Conservation (phyloP, 768 basidiomycete genomes). For the Podaxis sp. region DNA sequence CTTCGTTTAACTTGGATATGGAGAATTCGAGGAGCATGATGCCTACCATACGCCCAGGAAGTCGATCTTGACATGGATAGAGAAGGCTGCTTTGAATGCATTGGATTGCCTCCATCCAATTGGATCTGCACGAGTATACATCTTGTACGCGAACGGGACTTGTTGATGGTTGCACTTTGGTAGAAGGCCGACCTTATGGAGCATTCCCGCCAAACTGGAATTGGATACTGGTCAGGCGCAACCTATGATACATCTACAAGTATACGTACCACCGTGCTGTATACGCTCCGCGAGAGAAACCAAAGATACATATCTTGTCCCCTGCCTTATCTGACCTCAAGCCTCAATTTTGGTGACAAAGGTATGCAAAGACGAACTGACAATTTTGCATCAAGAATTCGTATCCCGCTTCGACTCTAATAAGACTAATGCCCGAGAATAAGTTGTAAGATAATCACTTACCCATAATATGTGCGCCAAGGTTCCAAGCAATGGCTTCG, state of each 20-base stretch:
- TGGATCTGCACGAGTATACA: constrained; percentile 45
- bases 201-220: constrained; percentile 50
- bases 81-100: constrained; percentile 51
- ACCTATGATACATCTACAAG: background rate
- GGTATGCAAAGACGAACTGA: constrained; percentile 20
- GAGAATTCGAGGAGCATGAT: background rate
- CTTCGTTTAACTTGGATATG: background rate
- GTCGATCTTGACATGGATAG: constrained; percentile 45
- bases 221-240: background rate
- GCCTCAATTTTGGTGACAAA: background rate
- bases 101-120: constrained; percentile 44
- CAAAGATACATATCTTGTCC: constrained; percentile 62
- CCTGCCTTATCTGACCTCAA: constrained; percentile 36
- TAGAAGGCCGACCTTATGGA: constrained; percentile 49
- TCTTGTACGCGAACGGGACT: constrained; percentile 58
- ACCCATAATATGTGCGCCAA: constrained; percentile 55
- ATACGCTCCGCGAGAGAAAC: constrained; percentile 65
- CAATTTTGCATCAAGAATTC: constrained; percentile 63
- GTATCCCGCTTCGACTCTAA: constrained; percentile 41
- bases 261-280: constrained; percentile 41
- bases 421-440: background rate
- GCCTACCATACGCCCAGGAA: constrained; percentile 50
- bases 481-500: constrained; percentile 45
- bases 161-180: constrained; percentile 46
- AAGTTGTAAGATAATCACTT: constrained; percentile 8